Percentiles rank a stretch among this genome's conserved stretches.
Conservation (phyloP, 2,329 filamentous ascomycete genomes). For the Alternaria triticina region DNA sequence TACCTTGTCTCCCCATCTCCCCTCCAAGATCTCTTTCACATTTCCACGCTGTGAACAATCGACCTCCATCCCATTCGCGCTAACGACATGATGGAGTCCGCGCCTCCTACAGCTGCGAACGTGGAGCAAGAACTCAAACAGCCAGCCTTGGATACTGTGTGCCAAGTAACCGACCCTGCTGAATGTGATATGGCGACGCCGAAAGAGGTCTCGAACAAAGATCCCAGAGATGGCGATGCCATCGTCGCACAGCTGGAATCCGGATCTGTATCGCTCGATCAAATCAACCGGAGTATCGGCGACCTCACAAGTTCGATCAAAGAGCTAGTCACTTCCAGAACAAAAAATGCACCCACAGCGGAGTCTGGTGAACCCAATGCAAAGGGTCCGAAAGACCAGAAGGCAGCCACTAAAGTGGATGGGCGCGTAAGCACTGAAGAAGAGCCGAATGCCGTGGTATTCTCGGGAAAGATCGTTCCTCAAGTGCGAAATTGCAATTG, state of each 20-base stretch:
- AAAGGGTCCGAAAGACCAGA: rapidly evolving
- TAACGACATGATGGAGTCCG: neutral
- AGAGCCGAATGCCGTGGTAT: neutral
- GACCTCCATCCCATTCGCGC: rapidly evolving
- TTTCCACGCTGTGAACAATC: rapidly evolving
- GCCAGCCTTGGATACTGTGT: neutral
- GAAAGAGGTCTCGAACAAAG: neutral
- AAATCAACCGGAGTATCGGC: neutral
- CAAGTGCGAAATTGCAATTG: neutral
- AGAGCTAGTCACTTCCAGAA: neutral
- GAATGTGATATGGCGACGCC: neutral
- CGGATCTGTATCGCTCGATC: neutral
- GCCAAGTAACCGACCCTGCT: neutral
- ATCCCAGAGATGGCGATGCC: neutral
- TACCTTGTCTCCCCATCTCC: rapidly evolving
- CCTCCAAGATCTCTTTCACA: rapidly evolving
- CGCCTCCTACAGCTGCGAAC: neutral
- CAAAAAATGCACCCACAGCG: neutral
- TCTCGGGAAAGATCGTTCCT: neutral
- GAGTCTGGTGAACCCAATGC: too few species aligned
- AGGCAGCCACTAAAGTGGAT: rapidly evolving
- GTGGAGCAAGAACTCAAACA: neutral
- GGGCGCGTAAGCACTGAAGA: rapidly evolving
- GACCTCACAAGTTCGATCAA: neutral
- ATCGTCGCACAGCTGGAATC: neutral